Conservation (phyloP, 192 early-diverging fungal species). For the Lunasporangiospora selenospora region DNA sequence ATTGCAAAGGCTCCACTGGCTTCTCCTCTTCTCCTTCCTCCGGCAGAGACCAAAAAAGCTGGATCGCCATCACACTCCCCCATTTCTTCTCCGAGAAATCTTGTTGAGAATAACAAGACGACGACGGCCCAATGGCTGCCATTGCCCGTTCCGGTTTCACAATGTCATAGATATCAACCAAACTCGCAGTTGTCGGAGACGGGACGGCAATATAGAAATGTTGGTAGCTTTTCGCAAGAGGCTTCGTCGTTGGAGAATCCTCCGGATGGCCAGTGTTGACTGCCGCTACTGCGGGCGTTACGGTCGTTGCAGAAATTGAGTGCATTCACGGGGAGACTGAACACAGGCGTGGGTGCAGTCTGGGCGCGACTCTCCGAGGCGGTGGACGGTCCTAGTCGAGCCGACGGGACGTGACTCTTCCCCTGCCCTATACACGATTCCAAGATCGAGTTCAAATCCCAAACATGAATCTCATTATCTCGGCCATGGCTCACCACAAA, state of each 20-base stretch:
- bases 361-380: background rate
- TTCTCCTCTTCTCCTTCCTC: too few relatives aligned
- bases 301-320: slow-evolving; percentile 52
- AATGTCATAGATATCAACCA: slow-evolving; percentile 41
- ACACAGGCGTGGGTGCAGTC: slow-evolving; percentile 4
- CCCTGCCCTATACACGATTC: background rate
- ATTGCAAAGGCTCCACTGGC: too few relatives aligned
- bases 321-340: slow-evolving; percentile 45
- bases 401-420: background rate
- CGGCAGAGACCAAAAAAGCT: too few relatives aligned
- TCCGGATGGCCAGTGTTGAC: slow-evolving; percentile 24
- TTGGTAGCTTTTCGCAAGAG: slow-evolving; percentile 1
- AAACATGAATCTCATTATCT: slow-evolving; percentile 48
- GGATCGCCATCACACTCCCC: slow-evolving; percentile 39
- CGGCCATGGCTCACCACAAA: slow-evolving; percentile 47
- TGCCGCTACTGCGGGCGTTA: too few relatives aligned
- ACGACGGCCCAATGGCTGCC: slow-evolving; percentile 12
- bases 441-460: slow-evolving; percentile 34
- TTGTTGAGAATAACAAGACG: background rate
- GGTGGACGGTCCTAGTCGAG: background rate
- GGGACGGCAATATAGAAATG: slow-evolving; percentile 39
- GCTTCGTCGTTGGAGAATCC: background rate
- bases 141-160: slow-evolving; percentile 35
- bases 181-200: slow-evolving; percentile 11
- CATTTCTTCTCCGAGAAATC: slow-evolving; percentile 19